Evolutionary conservation across 2,329 filamentous ascomycete species (phyloP).

Genomic region (Tolypocladium endophyticum): DNA sequence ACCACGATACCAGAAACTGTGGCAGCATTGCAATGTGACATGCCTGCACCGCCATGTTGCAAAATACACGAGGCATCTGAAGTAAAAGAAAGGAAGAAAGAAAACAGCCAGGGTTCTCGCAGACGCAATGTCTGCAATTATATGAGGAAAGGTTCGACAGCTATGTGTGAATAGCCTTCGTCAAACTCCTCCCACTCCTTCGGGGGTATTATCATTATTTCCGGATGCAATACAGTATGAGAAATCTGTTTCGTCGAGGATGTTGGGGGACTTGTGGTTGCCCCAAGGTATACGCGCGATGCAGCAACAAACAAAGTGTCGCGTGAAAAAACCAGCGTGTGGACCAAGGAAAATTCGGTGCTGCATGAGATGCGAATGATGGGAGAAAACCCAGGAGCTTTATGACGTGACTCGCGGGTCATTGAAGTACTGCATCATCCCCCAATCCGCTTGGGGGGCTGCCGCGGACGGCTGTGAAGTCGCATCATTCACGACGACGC

Average conservation of each 20-base stretch:
- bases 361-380: background rate
- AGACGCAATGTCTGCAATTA: background rate
- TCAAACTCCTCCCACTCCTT: background rate
- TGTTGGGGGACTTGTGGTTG: background rate
- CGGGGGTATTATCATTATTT: conserved; percentile 23
- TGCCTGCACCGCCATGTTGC: background rate
- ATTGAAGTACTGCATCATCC: conserved; percentile 24
- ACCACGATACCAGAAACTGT: background rate
- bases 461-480: conserved; percentile 14
- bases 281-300: background rate
- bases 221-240: conserved; percentile 2
- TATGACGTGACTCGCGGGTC: conserved; percentile 20
- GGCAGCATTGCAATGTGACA: no score
- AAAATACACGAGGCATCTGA: background rate
- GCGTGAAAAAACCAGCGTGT: background rate
- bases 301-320: background rate
- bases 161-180: background rate
- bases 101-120: background rate
- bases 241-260: background rate
- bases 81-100: background rate
- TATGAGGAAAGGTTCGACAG: background rate
- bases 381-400: background rate
- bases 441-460: conserved; percentile 14
- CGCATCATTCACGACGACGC: conserved; percentile 17
- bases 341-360: background rate